Evolutionary conservation across 768 basidiomycete species (phyloP).

Genomic region (Holtermanniella nyarrowii): DNA sequence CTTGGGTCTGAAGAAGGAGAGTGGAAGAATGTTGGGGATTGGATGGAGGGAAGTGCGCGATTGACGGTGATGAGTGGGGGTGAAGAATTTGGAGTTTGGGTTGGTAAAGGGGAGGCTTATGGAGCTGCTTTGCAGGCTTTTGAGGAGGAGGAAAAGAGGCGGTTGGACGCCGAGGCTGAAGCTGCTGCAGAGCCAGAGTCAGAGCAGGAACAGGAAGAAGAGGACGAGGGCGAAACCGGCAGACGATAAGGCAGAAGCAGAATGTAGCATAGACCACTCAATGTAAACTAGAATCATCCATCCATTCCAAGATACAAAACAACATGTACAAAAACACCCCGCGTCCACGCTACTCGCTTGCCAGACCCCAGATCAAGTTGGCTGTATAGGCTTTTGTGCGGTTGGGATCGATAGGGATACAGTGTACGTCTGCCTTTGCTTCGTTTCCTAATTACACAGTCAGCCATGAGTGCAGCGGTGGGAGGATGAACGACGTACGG

Average conservation of each 20-base stretch:
- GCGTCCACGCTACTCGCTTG: not conserved
- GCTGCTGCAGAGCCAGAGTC: no score
- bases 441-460: conserved; percentile 36
- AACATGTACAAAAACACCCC: no score
- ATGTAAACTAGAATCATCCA: no score
- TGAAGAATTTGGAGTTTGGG: conserved; percentile 15
- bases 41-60: conserved; percentile 41
- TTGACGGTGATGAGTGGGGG: conserved; percentile 13
- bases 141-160: not conserved
- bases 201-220: no score
- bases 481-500: conserved; percentile 14
- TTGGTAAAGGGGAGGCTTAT: conserved; percentile 16
- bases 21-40: conserved; percentile 42
- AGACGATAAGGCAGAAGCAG: not conserved
- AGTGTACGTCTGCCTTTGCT: conserved; percentile 24
- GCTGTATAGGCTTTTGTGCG: conserved; percentile 25
- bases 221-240: no score
- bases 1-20: conserved; percentile 1
- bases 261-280: not conserved
- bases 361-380: conserved; percentile 25
- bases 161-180: not conserved
- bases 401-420: conserved; percentile 18
- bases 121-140: conserved; percentile 2
- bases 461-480: not conserved
- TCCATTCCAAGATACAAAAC: not conserved